Base-by-base conservation (phyloP, 768 basidiomycete genomes). In the Naganishia randhawae region DNA sequence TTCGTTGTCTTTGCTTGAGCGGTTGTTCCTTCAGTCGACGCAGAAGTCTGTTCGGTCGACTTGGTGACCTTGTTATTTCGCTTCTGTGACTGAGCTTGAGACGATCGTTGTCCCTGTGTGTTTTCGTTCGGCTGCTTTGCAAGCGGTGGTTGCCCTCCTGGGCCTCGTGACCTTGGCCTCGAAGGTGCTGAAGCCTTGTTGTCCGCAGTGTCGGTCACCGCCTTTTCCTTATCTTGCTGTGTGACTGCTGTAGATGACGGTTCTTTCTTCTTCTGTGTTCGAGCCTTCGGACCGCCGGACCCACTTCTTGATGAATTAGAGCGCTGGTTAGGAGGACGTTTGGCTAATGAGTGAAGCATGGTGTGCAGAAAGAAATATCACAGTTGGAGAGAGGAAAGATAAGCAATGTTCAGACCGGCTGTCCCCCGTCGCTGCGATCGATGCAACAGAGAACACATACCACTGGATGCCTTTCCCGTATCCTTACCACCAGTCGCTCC, bases 61-160 rank as follows among this genome's bases (percentile, higher is more conserved):
- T 31, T n/a, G 17, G 17, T 52, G 35, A 33, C 35, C 17, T 66
- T 66, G 65, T 51, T 52, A 37, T 66, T 66, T 9, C 52, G 65
- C 37, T 45, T 64, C 19, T 53, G 50, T 41, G 65, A 41, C 65
- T 66, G 65, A 35, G 32, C 39, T 22, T 61, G 32, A 11, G 54
- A 37, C n/a, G 4, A 22, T 19, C 16, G 27, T 37, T 33, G 37
- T 41, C 22, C 27, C 29, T 39, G 35, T 13, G 57, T 5, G 22
- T 61, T 33, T 19, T 61, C 57, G 29, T 11, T 39, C n/a, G 32
- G 6, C 54, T 35, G 29, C 16, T 35, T 41, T 27, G n/a, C 39
- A 14, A 41, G 37, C 25, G 19, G 57, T 41, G 57, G 22, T 13
- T 61, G 35, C 25, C 39, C 57, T 10, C 37, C 54, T 29, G 33